phyloP scores from a whole-genome alignment of 345 rosid species.

The Hibiscus syriacus region DNA sequence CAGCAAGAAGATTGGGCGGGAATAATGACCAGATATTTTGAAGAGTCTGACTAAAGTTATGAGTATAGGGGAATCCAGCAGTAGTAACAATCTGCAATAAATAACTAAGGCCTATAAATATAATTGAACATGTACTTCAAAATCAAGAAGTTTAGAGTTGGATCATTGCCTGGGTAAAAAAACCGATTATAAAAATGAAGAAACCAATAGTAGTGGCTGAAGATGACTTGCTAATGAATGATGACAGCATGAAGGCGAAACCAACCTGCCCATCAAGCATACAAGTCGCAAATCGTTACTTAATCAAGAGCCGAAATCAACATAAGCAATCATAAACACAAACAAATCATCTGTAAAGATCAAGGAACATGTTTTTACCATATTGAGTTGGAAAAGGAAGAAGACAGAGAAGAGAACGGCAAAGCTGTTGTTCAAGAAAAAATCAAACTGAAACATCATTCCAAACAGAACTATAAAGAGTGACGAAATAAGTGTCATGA shows the following conservation, averaged over 20 bases:
- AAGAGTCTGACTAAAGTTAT: slow-evolving; percentile 11
- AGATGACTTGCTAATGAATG: slow-evolving; percentile 74
- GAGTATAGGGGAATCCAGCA: slow-evolving; percentile 57
- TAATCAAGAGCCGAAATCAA: slow-evolving; percentile 5
- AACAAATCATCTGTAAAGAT: not conserved
- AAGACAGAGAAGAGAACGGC: slow-evolving; percentile 64
- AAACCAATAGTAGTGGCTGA: slow-evolving; percentile 75
- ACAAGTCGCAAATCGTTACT: slow-evolving; percentile 11
- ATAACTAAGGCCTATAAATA: slow-evolving; percentile 12
- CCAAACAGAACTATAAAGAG: slow-evolving; percentile 75
- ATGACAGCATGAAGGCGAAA: slow-evolving; percentile 74
- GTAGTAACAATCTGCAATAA: slow-evolving; percentile 49
- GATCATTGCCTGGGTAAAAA: slow-evolving; percentile 64
- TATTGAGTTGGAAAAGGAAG: slow-evolving; percentile 76
- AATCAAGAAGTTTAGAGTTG: slow-evolving; percentile 6
- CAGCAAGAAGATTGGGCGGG: slow-evolving; percentile 87
- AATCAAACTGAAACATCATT: slow-evolving; percentile 88
- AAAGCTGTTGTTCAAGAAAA: slow-evolving; percentile 81
- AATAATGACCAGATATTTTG: slow-evolving; percentile 67
- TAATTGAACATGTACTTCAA: slow-evolving; percentile 2
- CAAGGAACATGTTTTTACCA: slow-evolving; percentile 42
- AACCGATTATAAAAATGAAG: slow-evolving; percentile 66
- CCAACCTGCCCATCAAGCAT: slow-evolving; percentile 49
- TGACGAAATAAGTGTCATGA: slow-evolving; percentile 56
- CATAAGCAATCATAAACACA: not conserved